These are phyloP conservation scores for Penicillium italicum DNA, from an alignment of 2,329 filamentous ascomycete species.

Conservation along the genomic window DNA sequence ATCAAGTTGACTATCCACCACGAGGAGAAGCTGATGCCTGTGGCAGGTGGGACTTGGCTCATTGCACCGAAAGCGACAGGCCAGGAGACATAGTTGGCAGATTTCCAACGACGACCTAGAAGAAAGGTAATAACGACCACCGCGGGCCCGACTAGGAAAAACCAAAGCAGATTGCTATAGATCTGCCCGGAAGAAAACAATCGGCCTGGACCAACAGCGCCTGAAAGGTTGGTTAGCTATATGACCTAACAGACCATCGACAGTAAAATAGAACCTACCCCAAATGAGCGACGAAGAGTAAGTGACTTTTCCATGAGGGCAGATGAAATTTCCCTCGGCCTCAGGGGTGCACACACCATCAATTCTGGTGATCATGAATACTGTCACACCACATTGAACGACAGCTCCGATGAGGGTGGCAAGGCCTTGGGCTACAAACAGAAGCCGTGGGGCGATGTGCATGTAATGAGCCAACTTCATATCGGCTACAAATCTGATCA, in stretches of 20 bases:
- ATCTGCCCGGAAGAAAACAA: conserved; percentile 62
- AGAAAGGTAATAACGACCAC: conserved; percentile 59
- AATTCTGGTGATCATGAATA: conserved; percentile 49
- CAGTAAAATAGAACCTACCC: conserved; percentile 43
- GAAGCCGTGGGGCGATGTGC: conserved; percentile 47
- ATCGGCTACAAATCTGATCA: conserved; percentile 58
- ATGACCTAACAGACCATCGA: not conserved
- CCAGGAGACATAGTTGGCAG: conserved; percentile 63
- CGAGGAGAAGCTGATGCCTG: conserved; percentile 65
- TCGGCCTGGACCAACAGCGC: conserved; percentile 63
- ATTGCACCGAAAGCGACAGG: conserved; percentile 66
- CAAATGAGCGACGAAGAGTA: conserved; percentile 69
- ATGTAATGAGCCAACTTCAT: conserved; percentile 59
- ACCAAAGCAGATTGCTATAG: conserved; percentile 64
- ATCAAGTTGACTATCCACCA: conserved; percentile 55
- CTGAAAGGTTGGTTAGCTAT: conserved; percentile 18
- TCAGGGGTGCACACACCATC: conserved; percentile 53
- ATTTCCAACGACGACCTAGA: conserved; percentile 58
- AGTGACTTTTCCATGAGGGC: conserved; percentile 56
- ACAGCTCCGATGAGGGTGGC: conserved; percentile 50
- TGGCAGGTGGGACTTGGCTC: conserved; percentile 63
- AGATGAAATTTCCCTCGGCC: conserved; percentile 57
- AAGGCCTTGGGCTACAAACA: conserved; percentile 51
- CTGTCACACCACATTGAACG: conserved; percentile 50
- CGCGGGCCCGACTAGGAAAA: conserved; percentile 65